Conservation (phyloP, 495 filamentous ascomycete species). For the Penicillium psychrofluorescens region DNA sequence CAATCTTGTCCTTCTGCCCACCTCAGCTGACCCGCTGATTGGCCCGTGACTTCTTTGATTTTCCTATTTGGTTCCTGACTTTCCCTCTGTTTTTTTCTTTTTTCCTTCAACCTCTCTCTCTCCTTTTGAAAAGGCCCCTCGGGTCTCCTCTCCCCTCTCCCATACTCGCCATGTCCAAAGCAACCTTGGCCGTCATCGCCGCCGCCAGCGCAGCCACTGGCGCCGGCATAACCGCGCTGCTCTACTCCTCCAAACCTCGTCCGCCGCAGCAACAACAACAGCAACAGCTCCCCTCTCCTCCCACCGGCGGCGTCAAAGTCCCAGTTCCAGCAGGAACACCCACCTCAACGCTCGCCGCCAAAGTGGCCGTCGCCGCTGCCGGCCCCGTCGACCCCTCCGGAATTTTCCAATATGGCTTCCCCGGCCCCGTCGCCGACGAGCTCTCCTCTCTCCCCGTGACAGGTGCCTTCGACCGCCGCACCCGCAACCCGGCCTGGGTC, state of each 20-base stretch:
- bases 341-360: constrained; percentile 31
- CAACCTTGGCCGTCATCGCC: constrained; percentile 79
- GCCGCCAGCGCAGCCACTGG: constrained; percentile 85
- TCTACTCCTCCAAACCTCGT: constrained; percentile 57
- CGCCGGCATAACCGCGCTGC: constrained; percentile 71
- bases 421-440: constrained; percentile 80
- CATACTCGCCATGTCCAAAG: constrained; percentile 63
- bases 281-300: constrained; percentile 30
- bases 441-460: constrained; percentile 65
- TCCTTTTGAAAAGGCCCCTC: neutral
- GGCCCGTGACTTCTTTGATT: constrained; percentile 11
- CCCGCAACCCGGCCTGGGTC: constrained; percentile 90
- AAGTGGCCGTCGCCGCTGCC: constrained; percentile 14
- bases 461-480: constrained; percentile 85
- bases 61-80: neutral
- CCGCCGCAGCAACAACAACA: constrained; percentile 40
- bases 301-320: constrained; percentile 12
- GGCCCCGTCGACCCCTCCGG: constrained; percentile 76
- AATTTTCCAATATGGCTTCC: constrained; percentile 95
- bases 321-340: constrained; percentile 18
- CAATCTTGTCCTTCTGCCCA: no score
- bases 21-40: constrained; percentile 4
- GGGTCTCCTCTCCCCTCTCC: neutral
- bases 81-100: constrained; percentile 1
- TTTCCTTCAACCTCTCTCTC: neutral